Conservation (phyloP, 106 monocot species). For the Hemerocallis citrina region DNA sequence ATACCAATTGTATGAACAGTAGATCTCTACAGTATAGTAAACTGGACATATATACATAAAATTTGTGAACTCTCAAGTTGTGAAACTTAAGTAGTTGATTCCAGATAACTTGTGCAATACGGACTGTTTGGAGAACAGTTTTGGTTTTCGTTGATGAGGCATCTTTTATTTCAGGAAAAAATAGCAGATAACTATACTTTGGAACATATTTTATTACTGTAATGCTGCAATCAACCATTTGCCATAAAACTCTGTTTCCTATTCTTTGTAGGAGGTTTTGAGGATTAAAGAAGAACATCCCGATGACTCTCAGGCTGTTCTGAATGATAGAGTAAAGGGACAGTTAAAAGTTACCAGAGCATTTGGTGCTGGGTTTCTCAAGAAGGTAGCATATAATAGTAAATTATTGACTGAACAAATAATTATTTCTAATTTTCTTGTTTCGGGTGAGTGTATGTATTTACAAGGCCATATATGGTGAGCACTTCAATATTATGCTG, state of each 20-base stretch:
- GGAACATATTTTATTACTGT: not conserved
- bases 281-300: constrained; percentile 82
- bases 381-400: constrained; percentile 44
- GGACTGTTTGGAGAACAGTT: not conserved
- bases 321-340: constrained; percentile 95
- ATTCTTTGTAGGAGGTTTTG: constrained; percentile 58
- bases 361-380: constrained; percentile 97
- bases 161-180: not conserved
- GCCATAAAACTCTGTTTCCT: not conserved
- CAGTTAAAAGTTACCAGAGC: constrained; percentile 96
- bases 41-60: not conserved
- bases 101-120: not conserved
- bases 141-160: not conserved
- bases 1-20: not conserved
- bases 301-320: constrained; percentile 73
- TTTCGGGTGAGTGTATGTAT: no score
- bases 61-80: not conserved
- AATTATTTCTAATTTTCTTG: not conserved
- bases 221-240: not conserved
- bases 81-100: not conserved
- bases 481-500: no score
- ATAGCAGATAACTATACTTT: not conserved
- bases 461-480: no score
- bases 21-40: not conserved
- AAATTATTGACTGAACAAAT: not conserved